Evolutionary conservation across 495 filamentous ascomycete species (phyloP), one percentile per base, ranked within the genome.

Genomic region (Jackrogersella minutella): DNA sequence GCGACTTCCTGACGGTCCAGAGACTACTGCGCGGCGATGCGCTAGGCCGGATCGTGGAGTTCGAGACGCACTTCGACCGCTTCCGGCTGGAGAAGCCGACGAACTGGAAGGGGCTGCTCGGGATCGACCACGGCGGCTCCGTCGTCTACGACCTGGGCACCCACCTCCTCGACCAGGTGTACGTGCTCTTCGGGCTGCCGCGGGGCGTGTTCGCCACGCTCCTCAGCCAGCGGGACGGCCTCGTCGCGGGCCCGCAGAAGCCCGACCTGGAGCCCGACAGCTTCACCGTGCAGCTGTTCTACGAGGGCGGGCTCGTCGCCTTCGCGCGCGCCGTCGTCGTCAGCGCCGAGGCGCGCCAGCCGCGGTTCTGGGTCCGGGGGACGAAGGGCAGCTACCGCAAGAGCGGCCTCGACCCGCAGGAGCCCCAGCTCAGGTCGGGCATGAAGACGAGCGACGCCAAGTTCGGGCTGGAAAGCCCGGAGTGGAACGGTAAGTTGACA

Each of bases 1-100:
- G 88, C 56, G 93, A 97, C 79, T 97, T 93, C 79, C 80, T 91
- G 28, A 93, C 90, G 26, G 81, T 96, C 31, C 85, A 81, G 47
- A 79, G 86, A 54, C 81, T 93, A 2, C 66, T 93, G 21, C 64
- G 80, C 55, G 72, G 78, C 74, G 74, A 79, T 72, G 68, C 72
- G 3, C 72, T 91, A 0, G 92, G 93, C 62, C 82, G 87, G 21
- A 75, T 96, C 54, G 87, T 90, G 36, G 92, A 95, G 74, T 91
- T 90, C 69, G 90, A 94, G 74, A 87, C 90, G 5, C 91, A 96
- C 76, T 96, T 93, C 74, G 92, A 95, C 74, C 89, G 93, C 33
- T 86, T 93, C 75, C 85, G 88, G 24, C 82, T 88, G 16, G 76
- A 81, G 34, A 79, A 80, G 28, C 76, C 86, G 0, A 78, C 80